Conservation (phyloP, 805 yeast genomes). For the Candida awuae region DNA sequence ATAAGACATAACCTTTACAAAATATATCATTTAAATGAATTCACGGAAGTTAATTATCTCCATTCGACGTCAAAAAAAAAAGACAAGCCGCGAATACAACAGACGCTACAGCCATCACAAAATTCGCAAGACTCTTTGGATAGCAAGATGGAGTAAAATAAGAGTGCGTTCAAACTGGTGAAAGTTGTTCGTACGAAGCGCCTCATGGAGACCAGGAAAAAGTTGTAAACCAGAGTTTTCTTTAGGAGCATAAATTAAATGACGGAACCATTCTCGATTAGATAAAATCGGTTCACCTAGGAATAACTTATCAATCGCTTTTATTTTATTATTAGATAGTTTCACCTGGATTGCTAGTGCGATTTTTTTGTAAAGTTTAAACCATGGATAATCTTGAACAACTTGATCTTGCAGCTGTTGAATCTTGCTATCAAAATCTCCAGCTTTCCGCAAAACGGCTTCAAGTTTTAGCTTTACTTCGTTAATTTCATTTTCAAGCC, state of each 20-base stretch:
- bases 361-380: slow-evolving; percentile 50
- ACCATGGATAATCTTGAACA: slow-evolving; percentile 72
- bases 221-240: slow-evolving; percentile 43
- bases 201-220: slow-evolving; percentile 54
- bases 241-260: slow-evolving; percentile 55
- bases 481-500: slow-evolving; percentile 31
- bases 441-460: slow-evolving; percentile 10
- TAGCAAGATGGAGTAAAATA: slow-evolving; percentile 4
- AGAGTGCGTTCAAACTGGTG: slow-evolving; percentile 23
- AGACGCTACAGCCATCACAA: background rate
- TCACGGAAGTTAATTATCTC: too few species aligned
- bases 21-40: too few species aligned
- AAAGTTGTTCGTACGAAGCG: slow-evolving; percentile 31
- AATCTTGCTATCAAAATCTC: slow-evolving; percentile 17
- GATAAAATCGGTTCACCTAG: too few species aligned
- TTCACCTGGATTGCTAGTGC: slow-evolving; percentile 50
- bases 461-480: slow-evolving; percentile 3
- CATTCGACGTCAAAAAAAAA: too few species aligned
- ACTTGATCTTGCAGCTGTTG: slow-evolving; percentile 41
- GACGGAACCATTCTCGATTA: slow-evolving; percentile 51
- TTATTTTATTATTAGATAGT: slow-evolving; percentile 42
- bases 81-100: too few species aligned
- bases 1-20: background rate
- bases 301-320: slow-evolving; percentile 50
- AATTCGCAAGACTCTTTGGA: slow-evolving; percentile 2